Base-by-base conservation (phyloP, 495 filamentous ascomycete species). In the Melanomma pulvis-pyrius region DNA sequence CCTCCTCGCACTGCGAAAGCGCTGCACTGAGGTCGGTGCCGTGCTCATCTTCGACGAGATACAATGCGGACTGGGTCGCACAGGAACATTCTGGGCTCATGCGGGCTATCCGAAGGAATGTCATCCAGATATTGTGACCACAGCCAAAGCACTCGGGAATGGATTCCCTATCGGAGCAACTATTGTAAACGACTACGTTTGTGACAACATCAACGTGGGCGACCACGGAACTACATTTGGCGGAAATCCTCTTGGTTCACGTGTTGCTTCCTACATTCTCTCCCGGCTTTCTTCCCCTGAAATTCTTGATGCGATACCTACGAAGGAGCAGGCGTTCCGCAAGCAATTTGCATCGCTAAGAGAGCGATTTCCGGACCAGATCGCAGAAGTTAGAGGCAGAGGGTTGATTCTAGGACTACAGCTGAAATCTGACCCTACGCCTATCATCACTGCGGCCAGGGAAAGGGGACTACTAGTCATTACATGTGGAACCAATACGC, bases 161-260 rank as follows among this genome's bases (percentile, higher is more conserved):
- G 94, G 94, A 8, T 92, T 96, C 71, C 94, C 93, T 25, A 92
- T 98, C 60, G 96, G 91, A 48, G 96, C 96, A 0, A 92, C 92
- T 8, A 87, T 98, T 60, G 90, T 97, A 22, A 91, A 83, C 61
- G 84, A 87, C 47, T 79, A 80, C 29, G 92, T 98, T 0, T 88
- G 84, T 9, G 82, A 88, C n/a, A 88, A 89, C 74, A 96, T 98
- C 74, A 88, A 90, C 71, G 86, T 90, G 5, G 94, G 94, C 50
- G 94, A 98, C 73, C 94, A 98, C 75, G 94, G 94, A 24, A 98
- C 94, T 1, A 98, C 94, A 13, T 98, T 96, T 71, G 94, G 94
- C 21, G 94, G 94, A 1, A 98, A 98, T 79, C 96, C 94, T 19
- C 81, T 98, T 15, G 94, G 86, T 0, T 90, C 88, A 71, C 82